Conservation (phyloP, 2,329 filamentous ascomycete genomes). For the Dactylellina leptospora region DNA sequence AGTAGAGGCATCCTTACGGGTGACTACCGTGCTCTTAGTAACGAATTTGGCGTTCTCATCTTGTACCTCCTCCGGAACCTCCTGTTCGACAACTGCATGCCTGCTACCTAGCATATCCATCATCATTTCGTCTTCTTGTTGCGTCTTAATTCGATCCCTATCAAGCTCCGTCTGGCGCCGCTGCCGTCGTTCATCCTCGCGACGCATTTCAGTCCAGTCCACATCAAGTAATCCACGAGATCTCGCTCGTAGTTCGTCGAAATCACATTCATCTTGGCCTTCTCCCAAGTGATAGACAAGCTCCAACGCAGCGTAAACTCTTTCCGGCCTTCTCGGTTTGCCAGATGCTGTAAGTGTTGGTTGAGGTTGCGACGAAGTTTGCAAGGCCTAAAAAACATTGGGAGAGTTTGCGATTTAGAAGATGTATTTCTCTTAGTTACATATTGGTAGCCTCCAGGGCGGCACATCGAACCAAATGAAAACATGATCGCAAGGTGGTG, state of each 20-base stretch:
- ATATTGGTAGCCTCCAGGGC: constrained; percentile 56
- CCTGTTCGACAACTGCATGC: constrained; percentile 40
- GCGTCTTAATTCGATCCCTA: constrained; percentile 19
- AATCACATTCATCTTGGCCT: constrained; percentile 61
- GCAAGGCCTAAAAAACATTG: constrained; percentile 57
- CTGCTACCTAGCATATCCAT: constrained; percentile 43
- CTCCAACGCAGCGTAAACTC: constrained; percentile 58
- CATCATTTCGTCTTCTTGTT: constrained; percentile 48
- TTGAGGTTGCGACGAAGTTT: constrained; percentile 69
- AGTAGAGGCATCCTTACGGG: constrained; percentile 21
- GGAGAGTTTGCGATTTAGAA: constrained; percentile 59
- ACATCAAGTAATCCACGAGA: constrained; percentile 73
- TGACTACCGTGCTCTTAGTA: constrained; percentile 30
- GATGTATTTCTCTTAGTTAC: constrained; percentile 57
- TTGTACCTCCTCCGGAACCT: constrained; percentile 58
- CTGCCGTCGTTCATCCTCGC: constrained; percentile 54
- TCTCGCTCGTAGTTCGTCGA: constrained; percentile 87
- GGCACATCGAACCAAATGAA: constrained; percentile 1
- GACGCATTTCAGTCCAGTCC: constrained; percentile 64
- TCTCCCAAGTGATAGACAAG: constrained; percentile 36
- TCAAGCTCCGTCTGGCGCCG: constrained; percentile 41
- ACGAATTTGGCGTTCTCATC: constrained; percentile 58
- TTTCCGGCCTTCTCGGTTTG: constrained; percentile 71
- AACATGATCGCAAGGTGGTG: constrained; percentile 1
- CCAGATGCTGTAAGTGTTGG: constrained; percentile 82